A percentile compares a stretch with the other conserved stretches of the same genome.
Evolutionary conservation across 2,329 filamentous ascomycete species (phyloP).

Genomic region (Zarea fungicola): DNA sequence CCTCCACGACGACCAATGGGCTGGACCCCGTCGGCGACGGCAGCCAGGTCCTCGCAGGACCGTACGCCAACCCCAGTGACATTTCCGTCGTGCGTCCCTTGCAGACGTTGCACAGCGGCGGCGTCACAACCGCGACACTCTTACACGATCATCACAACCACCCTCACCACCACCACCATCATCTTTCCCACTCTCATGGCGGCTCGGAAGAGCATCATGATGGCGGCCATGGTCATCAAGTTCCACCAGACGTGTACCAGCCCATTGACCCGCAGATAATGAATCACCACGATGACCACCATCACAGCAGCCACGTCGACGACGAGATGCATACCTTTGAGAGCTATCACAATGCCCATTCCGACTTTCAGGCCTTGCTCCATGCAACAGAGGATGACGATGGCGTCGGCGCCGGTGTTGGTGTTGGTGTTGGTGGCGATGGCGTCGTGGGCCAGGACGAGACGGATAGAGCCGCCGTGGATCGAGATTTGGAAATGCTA

Average conservation of each 20-base stretch:
- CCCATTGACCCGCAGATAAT: constrained; percentile 59
- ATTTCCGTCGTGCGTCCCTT: constrained; percentile 39
- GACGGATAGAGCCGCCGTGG: constrained; percentile 29
- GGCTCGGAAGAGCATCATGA: constrained; percentile 23
- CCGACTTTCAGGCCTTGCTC: constrained; percentile 50
- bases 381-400: constrained; percentile 40
- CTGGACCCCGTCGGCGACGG: constrained; percentile 20
- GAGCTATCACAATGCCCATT: constrained; percentile 36
- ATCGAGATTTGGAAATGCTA: constrained; percentile 48
- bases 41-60: constrained; percentile 27
- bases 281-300: constrained; percentile 31
- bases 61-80: constrained; percentile 44
- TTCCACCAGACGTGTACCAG: constrained; percentile 41
- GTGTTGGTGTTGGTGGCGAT: too few species aligned
- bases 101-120: constrained; percentile 27
- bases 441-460: constrained; percentile 27
- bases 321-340: constrained; percentile 29
- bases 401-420: constrained; percentile 19
- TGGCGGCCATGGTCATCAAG: too few species aligned
- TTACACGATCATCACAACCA: constrained; percentile 17
- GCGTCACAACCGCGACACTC: constrained; percentile 27
- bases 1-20: neutral
- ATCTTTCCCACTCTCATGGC: constrained; percentile 32
- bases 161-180: constrained; percentile 25
- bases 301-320: constrained; percentile 24